phyloP scores from a whole-genome alignment of 495 filamentous ascomycete genomes.

The Aspergillus biplanus region DNA sequence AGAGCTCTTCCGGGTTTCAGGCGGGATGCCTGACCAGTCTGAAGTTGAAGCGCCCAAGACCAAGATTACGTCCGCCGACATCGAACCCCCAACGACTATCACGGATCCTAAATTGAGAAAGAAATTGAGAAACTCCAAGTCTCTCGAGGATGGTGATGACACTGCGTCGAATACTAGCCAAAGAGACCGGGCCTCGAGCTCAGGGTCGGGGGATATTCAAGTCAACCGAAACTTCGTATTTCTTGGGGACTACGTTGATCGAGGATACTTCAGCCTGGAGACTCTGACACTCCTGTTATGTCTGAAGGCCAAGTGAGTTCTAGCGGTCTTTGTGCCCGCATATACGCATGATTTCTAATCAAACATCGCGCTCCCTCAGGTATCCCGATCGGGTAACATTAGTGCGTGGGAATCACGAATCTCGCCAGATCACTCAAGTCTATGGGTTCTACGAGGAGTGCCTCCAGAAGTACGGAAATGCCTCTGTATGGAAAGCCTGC shows the following conservation, averaged over 20 bases:
- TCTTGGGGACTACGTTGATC: slow-evolving; percentile 95
- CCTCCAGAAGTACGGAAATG: slow-evolving; percentile 96
- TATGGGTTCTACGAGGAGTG: slow-evolving; percentile 99
- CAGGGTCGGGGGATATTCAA: slow-evolving; percentile 44
- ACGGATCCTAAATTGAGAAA: slow-evolving; percentile 81
- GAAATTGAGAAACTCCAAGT: slow-evolving; percentile 62
- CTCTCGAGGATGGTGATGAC: slow-evolving; percentile 42
- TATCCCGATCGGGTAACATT: slow-evolving; percentile 94
- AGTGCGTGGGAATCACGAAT: slow-evolving; percentile 97
- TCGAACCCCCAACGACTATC: slow-evolving; percentile 85
- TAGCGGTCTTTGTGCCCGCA: neutral
- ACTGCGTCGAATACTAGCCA: slow-evolving; percentile 26
- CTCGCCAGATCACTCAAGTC: slow-evolving; percentile 96
- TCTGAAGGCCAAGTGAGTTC: slow-evolving; percentile 87
- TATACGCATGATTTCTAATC: neutral
- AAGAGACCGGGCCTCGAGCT: slow-evolving; percentile 43
- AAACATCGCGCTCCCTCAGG: slow-evolving; percentile 47
- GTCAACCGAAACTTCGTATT: slow-evolving; percentile 87
- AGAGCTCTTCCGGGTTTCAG: slow-evolving; percentile 94
- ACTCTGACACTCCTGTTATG: slow-evolving; percentile 95
- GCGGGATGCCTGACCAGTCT: slow-evolving; percentile 87
- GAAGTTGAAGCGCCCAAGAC: slow-evolving; percentile 65
- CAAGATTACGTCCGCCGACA: slow-evolving; percentile 79
- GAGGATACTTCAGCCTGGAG: slow-evolving; percentile 96
- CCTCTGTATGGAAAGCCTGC: slow-evolving; percentile 98